phyloP scores from a whole-genome alignment of 805 yeast genomes.

The Zygosaccharomyces gambellarensis region DNA sequence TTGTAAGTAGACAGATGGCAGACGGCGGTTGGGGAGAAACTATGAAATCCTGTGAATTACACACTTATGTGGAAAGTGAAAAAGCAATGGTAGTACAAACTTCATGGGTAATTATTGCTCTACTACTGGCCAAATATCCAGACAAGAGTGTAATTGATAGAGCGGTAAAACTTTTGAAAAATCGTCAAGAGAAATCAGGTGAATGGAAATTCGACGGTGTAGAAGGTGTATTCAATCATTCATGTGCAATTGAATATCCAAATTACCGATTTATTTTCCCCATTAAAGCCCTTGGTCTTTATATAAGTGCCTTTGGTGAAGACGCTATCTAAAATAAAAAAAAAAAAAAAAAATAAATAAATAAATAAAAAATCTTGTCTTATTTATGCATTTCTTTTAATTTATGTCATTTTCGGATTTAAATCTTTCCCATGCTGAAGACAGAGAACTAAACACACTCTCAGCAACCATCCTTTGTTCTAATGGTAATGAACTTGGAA shows the following conservation, averaged over 20 bases:
- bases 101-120: constrained; percentile 84
- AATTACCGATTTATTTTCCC: constrained; percentile 86
- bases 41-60: constrained; percentile 83
- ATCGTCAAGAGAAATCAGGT: constrained; percentile 67
- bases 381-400: constrained; percentile 11
- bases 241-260: constrained; percentile 93
- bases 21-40: constrained; percentile 99
- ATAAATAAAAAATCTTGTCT: too few species aligned
- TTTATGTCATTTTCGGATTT: constrained; percentile 51
- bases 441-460: constrained; percentile 74
- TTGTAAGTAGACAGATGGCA: constrained; percentile 63
- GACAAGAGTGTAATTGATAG: constrained; percentile 51
- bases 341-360: neutral
- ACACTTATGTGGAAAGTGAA: constrained; percentile 61
- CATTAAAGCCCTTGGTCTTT: constrained; percentile 88
- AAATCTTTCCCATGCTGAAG: constrained; percentile 86
- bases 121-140: constrained; percentile 78
- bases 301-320: constrained; percentile 23
- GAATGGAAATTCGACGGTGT: constrained; percentile 81
- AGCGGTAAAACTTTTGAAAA: constrained; percentile 61
- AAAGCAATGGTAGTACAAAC: constrained; percentile 79
- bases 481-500: constrained; percentile 47
- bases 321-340: constrained; percentile 10
- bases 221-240: constrained; percentile 96
- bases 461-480: constrained; percentile 84